phyloP scores from a whole-genome alignment of 257 asterid species.

The Verbascum thapsus region DNA sequence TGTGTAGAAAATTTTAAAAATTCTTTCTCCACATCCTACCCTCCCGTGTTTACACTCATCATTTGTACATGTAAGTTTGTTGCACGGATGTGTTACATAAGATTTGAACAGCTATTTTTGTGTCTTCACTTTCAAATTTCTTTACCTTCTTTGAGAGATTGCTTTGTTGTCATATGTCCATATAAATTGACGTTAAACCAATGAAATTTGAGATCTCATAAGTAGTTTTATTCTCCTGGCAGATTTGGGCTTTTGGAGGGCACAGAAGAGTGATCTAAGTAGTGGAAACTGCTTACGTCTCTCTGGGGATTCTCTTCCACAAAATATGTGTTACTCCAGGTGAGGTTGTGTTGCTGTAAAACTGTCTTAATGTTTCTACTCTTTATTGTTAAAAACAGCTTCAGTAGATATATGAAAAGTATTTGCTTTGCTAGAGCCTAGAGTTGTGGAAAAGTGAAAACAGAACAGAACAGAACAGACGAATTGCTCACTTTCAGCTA shows the following conservation, averaged over 20 bases:
- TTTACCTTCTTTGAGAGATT: too few relatives aligned
- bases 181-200: background rate
- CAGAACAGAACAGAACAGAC: background rate
- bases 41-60: too few relatives aligned
- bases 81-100: too few relatives aligned
- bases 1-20: too few relatives aligned
- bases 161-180: background rate
- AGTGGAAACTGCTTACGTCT: slow-evolving; percentile 24
- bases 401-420: slow-evolving; percentile 42
- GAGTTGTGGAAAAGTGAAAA: slow-evolving; percentile 19
- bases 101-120: background rate
- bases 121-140: background rate
- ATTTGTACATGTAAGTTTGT: too few relatives aligned
- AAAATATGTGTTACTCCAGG: slow-evolving; percentile 15
- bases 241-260: slow-evolving; percentile 99
- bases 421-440: slow-evolving; percentile 32
- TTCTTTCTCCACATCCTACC: too few relatives aligned
- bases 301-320: slow-evolving; percentile 20
- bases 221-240: slow-evolving; percentile 29
- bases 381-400: slow-evolving; percentile 30
- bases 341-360: slow-evolving; percentile 30
- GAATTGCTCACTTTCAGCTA: background rate
- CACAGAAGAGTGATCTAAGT: slow-evolving; percentile 74
- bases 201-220: background rate
- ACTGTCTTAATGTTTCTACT: slow-evolving; percentile 30